Base-by-base conservation (phyloP, 352 stramenopile genomes). In the Phytopythium montanum region DNA sequence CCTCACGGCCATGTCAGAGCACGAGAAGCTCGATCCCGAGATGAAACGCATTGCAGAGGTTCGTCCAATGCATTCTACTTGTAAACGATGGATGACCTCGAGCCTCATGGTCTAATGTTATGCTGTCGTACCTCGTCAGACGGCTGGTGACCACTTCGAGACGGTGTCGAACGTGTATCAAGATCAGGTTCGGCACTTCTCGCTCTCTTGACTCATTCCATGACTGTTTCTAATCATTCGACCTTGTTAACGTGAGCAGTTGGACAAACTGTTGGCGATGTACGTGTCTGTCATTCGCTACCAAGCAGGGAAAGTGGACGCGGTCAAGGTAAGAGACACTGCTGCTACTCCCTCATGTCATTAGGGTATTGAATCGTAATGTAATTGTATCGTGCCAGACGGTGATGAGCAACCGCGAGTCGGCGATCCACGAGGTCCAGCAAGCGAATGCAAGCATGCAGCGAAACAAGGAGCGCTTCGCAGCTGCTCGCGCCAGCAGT, bases 361-460 rank as follows among this genome's bases (percentile, higher is more conserved):
- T n/a, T n/a, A n/a, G n/a, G n/a, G n/a, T n/a, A n/a, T n/a, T 1
- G 36, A 39, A 38, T 28, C 44, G 34, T 21, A n/a, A 21, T 8
- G 18, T 18, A 10, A 23, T 33, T 59, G 51, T 58, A 23, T n/a
- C 19, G 56, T 21, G 64, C 14, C 31, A 94, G 86, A 78, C 84
- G 19, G 86, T 95, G 23, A 91, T 95, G 75, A 81, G 76, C 64
- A 95, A 95, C 64, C 86, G 86, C 1, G 84, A 95, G 54, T 86
- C 82, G 21, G 86, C 86, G 31, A 94, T 95, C 45, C 62, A 89
- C 25, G 86, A 95, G 68, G 86, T 95, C 3, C 84, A 94, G 55
- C 78, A 93, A 80, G 84, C 86, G n/a, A 95, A 91, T 68, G 81
- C 83, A 6, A 94, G 81, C 56, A 95, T 95, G 86, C 86, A 95